Percentiles rank a stretch among this genome's conserved stretches.
Evolutionary conservation across 192 early-diverging fungal species (phyloP).

Genomic region (Coemansia sp.): DNA sequence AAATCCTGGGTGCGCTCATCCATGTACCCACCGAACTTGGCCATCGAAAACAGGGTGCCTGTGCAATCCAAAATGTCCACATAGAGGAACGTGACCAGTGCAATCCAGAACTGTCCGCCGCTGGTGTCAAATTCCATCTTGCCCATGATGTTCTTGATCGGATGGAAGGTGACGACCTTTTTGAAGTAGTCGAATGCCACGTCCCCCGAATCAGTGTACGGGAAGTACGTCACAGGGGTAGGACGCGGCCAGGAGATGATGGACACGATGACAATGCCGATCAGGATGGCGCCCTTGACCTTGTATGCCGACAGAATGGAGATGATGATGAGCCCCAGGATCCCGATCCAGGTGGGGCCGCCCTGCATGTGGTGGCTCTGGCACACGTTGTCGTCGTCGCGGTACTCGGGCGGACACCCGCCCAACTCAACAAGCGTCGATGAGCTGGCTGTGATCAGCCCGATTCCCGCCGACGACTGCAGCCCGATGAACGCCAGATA

Average conservation of each 20-base stretch:
- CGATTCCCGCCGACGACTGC: conserved; percentile 79
- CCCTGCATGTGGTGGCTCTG: conserved; percentile 60
- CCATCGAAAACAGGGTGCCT: conserved; percentile 84
- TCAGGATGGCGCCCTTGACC: conserved; percentile 70
- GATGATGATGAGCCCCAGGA: conserved; percentile 72
- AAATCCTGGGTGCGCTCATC: conserved; percentile 72
- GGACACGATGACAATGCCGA: conserved; percentile 69
- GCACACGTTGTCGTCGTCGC: conserved; percentile 64
- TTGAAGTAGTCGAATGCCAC: conserved; percentile 68
- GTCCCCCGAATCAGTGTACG: conserved; percentile 63
- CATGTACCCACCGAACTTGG: conserved; percentile 75
- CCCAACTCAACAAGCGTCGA: conserved; percentile 73
- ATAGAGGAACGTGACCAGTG: conserved; percentile 81
- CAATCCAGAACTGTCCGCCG: conserved; percentile 69
- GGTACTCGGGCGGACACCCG: conserved; percentile 60
- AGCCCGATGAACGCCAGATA: conserved; percentile 79
- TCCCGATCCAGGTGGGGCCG: conserved; percentile 67
- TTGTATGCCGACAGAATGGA: conserved; percentile 61
- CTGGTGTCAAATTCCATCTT: conserved; percentile 62
- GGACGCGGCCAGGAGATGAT: conserved; percentile 72
- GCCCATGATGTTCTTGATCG: conserved; percentile 59
- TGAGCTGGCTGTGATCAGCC: conserved; percentile 62
- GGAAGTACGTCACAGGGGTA: conserved; percentile 75
- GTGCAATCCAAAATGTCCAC: conserved; percentile 88
- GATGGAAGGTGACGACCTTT: conserved; percentile 67